phyloP scores from a whole-genome alignment of 139 green algal genomes.

The Spirogloea muscicola region DNA sequence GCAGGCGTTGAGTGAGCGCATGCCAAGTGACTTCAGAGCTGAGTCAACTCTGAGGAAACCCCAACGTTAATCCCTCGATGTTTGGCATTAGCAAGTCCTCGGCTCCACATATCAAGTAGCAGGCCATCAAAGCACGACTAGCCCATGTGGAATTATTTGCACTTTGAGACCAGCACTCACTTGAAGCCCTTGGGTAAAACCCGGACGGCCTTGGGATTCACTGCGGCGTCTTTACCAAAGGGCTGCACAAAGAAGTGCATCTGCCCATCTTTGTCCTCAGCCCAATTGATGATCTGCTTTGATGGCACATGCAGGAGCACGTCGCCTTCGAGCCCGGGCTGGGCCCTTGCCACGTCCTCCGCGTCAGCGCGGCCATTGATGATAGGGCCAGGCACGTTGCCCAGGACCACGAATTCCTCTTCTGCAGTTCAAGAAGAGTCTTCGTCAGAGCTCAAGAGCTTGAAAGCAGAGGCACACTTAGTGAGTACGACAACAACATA shows the following conservation, averaged over 20 bases:
- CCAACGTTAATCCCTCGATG: no score
- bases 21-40: no score
- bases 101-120: no score
- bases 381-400: conserved; percentile 4
- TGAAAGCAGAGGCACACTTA: background rate
- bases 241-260: conserved; percentile 28
- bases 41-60: no score
- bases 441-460: background rate
- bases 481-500: background rate
- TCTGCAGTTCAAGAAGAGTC: background rate
- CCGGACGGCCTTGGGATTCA: no score
- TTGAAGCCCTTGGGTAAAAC: no score
- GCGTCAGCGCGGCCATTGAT: background rate
- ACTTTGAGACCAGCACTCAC: no score
- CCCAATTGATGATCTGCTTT: conserved; percentile 33
- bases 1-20: no score
- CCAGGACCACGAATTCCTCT: conserved; percentile 34
- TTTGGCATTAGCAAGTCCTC: no score
- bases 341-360: conserved; percentile 2
- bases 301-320: conserved; percentile 33
- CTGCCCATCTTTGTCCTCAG: conserved; percentile 7
- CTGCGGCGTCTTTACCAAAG: no score
- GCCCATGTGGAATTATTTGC: no score
- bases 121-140: no score
- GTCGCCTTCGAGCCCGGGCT: conserved; percentile 3